Percentiles rank a stretch among this genome's conserved stretches.
Conservation (phyloP, 1,284 basidiomycete genomes). For the Apiotrichum mycotoxinovorans region DNA sequence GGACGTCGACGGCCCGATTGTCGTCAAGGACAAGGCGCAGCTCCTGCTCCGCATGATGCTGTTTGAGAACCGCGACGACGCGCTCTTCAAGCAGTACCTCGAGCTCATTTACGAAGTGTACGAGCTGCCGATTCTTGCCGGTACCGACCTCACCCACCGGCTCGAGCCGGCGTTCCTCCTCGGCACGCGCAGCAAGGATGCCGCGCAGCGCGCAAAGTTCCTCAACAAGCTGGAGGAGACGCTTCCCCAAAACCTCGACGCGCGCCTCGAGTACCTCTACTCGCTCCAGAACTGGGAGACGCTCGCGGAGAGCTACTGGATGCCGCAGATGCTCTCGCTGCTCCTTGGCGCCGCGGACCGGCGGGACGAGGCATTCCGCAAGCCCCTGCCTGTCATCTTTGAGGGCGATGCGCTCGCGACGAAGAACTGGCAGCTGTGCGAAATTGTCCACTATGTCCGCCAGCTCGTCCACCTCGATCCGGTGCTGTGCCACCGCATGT, state of each 20-base stretch:
- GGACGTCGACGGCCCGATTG: conserved; percentile 68
- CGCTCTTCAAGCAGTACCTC: conserved; percentile 80
- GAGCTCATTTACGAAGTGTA: conserved; percentile 94
- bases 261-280: conserved; percentile 83
- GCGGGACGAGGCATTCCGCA: conserved; percentile 53
- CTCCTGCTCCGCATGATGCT: conserved; percentile 85
- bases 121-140: conserved; percentile 74
- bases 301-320: conserved; percentile 91
- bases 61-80: conserved; percentile 74
- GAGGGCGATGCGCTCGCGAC: conserved; percentile 26
- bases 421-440: conserved; percentile 50
- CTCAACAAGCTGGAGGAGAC: conserved; percentile 87
- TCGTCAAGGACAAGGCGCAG: conserved; percentile 92
- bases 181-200: conserved; percentile 82
- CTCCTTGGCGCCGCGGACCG: conserved; percentile 75
- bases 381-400: conserved; percentile 17
- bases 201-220: conserved; percentile 76
- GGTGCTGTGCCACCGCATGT: conserved; percentile 72
- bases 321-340: conserved; percentile 85
- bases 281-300: conserved; percentile 96
- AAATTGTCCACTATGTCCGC: conserved; percentile 72
- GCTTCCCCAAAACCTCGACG: conserved; percentile 75
- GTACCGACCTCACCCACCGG: conserved; percentile 90
- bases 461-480: conserved; percentile 79
- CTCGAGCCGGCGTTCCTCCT: conserved; percentile 91